Evolutionary conservation across 2,329 filamentous ascomycete species (phyloP).

Genomic region (Exophiala spinifera): DNA sequence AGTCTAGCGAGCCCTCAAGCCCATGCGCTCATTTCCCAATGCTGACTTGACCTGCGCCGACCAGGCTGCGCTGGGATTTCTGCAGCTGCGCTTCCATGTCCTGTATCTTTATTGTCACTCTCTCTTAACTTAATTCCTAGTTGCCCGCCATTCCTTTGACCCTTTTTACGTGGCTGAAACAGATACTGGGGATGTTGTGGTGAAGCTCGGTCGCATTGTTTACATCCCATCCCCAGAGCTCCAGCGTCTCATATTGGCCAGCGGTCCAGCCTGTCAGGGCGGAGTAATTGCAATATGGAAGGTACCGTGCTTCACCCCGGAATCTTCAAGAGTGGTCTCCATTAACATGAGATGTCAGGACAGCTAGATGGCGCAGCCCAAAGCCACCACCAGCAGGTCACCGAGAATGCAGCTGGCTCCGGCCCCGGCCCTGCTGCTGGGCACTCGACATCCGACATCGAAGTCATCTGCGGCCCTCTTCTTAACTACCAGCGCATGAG

Average conservation of each 20-base stretch:
- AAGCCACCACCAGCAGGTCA: constrained; percentile 6
- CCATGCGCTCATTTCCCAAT: too few relatives aligned
- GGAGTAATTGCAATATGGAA: constrained; percentile 1
- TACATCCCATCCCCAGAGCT: background rate
- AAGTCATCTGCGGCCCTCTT: constrained; percentile 48
- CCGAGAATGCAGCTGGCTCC: constrained; percentile 23
- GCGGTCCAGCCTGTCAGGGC: too few relatives aligned
- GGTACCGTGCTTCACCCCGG: constrained; percentile 3
- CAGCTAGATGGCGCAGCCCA: constrained; percentile 13
- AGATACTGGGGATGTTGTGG: background rate
- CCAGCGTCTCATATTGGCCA: too few relatives aligned
- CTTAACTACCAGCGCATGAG: constrained; percentile 49
- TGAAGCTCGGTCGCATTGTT: background rate
- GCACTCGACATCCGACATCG: constrained; percentile 32
- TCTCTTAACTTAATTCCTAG: background rate
- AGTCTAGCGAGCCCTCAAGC: too few relatives aligned
- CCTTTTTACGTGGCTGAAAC: background rate
- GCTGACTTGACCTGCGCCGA: too few relatives aligned
- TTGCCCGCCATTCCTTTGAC: background rate
- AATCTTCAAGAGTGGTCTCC: too few relatives aligned
- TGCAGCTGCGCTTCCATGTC: too few relatives aligned
- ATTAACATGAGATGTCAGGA: constrained; percentile 9
- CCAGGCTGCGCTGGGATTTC: too few relatives aligned
- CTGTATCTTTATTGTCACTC: too few relatives aligned
- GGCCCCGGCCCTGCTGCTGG: constrained; percentile 28